Percentiles rank a stretch among this genome's conserved stretches.
Conservation (phyloP, 306 rosid species). For the Vigna reflexopilosa region DNA sequence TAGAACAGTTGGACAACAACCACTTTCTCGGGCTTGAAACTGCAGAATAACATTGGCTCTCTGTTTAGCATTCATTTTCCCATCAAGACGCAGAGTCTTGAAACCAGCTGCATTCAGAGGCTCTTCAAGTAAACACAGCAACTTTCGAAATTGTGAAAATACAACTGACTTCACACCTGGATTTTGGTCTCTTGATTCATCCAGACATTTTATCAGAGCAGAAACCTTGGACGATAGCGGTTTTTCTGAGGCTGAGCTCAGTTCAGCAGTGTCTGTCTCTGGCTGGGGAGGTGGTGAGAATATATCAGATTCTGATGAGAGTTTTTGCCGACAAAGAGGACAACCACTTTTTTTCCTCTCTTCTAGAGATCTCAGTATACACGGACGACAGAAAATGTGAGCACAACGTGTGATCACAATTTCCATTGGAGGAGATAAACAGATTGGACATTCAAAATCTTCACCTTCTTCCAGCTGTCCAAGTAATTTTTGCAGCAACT, state of each 20-base stretch:
- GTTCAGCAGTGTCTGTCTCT: constrained; percentile 43
- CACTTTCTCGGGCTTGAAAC: constrained; percentile 51
- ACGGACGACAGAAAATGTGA: constrained; percentile 74
- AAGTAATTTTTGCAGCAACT: constrained; percentile 67
- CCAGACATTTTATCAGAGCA: constrained; percentile 69
- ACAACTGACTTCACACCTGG: constrained; percentile 73
- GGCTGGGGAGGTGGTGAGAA: constrained; percentile 69
- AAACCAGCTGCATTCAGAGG: constrained; percentile 77
- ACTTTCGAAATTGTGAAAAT: constrained; percentile 80
- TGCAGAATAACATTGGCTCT: constrained; percentile 66
- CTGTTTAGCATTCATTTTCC: constrained; percentile 72
- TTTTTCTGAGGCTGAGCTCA: constrained; percentile 36
- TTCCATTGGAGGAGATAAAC: constrained; percentile 67
- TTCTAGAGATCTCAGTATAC: constrained; percentile 67
- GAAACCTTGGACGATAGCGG: constrained; percentile 63
- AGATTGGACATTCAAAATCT: constrained; percentile 90
- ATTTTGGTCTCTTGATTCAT: constrained; percentile 57
- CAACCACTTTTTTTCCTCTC: constrained; percentile 55
- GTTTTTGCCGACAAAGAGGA: constrained; percentile 79
- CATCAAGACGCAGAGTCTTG: constrained; percentile 72
- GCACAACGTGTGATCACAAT: constrained; percentile 76
- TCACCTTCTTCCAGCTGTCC: constrained; percentile 78
- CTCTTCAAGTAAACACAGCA: constrained; percentile 65
- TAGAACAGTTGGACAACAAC: constrained; percentile 54
- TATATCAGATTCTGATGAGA: constrained; percentile 61